phyloP scores from a whole-genome alignment of 345 rosid species.

The Eucalyptus tenuipes region DNA sequence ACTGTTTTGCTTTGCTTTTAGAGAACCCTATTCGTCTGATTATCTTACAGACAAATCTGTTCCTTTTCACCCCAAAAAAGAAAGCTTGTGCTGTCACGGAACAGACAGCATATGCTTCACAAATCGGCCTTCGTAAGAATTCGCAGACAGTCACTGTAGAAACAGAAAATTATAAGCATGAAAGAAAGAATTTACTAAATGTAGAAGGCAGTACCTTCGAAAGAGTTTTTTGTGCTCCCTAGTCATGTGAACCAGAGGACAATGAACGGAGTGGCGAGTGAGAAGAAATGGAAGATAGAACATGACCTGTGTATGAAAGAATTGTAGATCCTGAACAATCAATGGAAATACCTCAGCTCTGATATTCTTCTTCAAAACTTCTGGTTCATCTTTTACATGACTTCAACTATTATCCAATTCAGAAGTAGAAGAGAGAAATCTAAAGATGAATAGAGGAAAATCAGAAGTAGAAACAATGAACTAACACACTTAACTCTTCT shows the following conservation, averaged over 20 bases:
- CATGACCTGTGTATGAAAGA: no score
- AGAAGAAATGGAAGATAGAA: no score
- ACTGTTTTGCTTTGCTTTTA: background rate
- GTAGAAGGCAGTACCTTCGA: background rate
- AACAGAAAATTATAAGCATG: background rate
- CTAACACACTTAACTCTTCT: no score
- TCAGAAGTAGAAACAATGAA: no score
- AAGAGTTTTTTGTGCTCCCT: background rate
- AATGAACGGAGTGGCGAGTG: background rate
- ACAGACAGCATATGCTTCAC: background rate
- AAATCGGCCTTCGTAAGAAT: background rate
- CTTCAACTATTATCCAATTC: no score
- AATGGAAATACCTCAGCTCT: no score
- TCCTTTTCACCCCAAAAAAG: background rate
- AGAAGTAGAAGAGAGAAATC: no score
- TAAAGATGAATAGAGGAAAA: no score
- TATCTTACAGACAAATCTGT: background rate
- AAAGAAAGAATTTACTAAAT: background rate
- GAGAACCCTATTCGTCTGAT: background rate
- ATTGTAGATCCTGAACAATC: no score
- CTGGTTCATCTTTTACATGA: no score
- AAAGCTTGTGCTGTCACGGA: background rate
- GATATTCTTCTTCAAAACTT: no score
- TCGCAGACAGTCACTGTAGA: background rate
- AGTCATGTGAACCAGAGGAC: background rate